A percentile compares a stretch with the other conserved stretches of the same genome.
Conservation (phyloP, 257 asterid genomes). For the Petunia secreta region DNA sequence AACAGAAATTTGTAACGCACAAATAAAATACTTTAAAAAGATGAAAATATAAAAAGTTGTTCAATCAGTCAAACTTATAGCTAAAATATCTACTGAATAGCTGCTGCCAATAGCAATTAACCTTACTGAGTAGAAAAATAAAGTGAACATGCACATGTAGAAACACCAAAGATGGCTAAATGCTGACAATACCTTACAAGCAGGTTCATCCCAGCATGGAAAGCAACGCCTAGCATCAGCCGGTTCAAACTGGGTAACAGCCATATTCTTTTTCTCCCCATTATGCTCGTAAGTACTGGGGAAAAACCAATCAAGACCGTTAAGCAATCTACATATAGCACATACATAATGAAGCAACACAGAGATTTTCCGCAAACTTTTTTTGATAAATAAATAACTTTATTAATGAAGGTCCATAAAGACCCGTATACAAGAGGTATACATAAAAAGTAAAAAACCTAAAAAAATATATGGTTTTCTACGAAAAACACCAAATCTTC, state of each 20-base stretch:
- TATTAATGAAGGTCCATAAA: too few species aligned
- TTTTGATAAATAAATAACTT: too few species aligned
- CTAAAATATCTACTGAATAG: background rate
- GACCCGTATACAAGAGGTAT: too few species aligned
- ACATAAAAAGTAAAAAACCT: too few species aligned
- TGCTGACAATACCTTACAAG: slow-evolving; percentile 68
- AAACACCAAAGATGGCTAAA: slow-evolving; percentile 18
- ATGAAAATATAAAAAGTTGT: background rate
- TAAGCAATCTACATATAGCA: slow-evolving; percentile 11
- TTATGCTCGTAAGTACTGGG: slow-evolving; percentile 79
- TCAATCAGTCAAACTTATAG: background rate
- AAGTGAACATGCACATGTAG: background rate
- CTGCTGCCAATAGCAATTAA: slow-evolving; percentile 7
- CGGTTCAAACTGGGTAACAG: slow-evolving; percentile 96
- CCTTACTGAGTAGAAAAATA: slow-evolving; percentile 10
- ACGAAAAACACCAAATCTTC: too few species aligned
- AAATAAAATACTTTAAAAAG: background rate
- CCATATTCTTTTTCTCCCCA: slow-evolving; percentile 91
- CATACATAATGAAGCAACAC: background rate
- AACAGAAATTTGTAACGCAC: slow-evolving; percentile 3
- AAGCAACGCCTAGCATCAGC: slow-evolving; percentile 99
- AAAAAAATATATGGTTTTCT: too few species aligned
- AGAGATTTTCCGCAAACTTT: background rate
- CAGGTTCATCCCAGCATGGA: slow-evolving; percentile 99
- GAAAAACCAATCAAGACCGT: slow-evolving; percentile 26